phyloP scores from a whole-genome alignment of 805 yeast species.

The Myxozyma mucilagina region DNA sequence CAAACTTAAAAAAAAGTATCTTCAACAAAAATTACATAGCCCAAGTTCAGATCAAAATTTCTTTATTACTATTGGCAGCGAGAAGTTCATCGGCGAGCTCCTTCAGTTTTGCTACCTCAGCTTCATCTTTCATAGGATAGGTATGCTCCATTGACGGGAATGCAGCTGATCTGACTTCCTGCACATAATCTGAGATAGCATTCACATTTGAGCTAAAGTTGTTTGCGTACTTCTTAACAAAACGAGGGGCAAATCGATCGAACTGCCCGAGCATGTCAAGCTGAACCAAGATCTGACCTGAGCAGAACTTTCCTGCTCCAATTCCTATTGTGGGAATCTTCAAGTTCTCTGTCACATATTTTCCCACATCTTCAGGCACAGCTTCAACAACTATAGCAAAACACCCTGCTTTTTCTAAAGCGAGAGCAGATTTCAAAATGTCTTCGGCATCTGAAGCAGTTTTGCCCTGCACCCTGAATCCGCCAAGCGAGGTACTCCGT shows the following conservation, averaged over 20 bases:
- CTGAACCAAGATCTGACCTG: slow-evolving; percentile 89
- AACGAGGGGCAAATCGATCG: slow-evolving; percentile 60
- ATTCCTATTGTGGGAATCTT: slow-evolving; percentile 87
- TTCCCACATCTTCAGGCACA: slow-evolving; percentile 72
- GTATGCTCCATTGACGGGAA: slow-evolving; percentile 73
- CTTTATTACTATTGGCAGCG: background rate
- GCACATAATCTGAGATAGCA: slow-evolving; percentile 56
- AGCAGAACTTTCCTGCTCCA: slow-evolving; percentile 83
- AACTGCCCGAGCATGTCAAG: slow-evolving; percentile 74
- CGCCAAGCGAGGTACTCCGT: slow-evolving; percentile 72
- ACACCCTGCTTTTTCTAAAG: slow-evolving; percentile 73
- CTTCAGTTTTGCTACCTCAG: slow-evolving; percentile 50
- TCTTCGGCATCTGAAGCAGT: slow-evolving; percentile 53
- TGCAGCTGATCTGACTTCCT: slow-evolving; percentile 54
- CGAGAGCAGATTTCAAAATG: slow-evolving; percentile 65
- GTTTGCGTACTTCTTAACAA: slow-evolving; percentile 69
- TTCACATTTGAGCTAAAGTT: slow-evolving; percentile 50
- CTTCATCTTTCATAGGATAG: slow-evolving; percentile 65
- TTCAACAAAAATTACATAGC: background rate
- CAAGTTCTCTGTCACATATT: slow-evolving; percentile 59
- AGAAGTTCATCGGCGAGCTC: background rate
- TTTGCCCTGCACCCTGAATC: slow-evolving; percentile 83
- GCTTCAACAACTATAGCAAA: slow-evolving; percentile 80
- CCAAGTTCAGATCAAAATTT: background rate
- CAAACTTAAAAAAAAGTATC: too few relatives aligned